Percentiles rank a stretch among this genome's conserved stretches.
phyloP scores from a whole-genome alignment of 352 stramenopile species.

The Phytophthora sp. region DNA sequence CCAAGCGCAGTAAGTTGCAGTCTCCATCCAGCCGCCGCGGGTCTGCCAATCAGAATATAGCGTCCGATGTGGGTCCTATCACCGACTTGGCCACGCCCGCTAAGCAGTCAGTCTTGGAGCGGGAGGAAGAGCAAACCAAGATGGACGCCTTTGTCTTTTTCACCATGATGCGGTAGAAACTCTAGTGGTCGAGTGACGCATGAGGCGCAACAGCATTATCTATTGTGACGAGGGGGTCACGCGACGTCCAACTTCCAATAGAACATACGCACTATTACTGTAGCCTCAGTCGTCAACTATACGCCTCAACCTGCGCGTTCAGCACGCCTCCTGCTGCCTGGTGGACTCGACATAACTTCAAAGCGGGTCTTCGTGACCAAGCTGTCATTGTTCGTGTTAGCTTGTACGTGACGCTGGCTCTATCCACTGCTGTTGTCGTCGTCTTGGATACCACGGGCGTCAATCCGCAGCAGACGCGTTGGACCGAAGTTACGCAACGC shows the following conservation, averaged over 20 bases:
- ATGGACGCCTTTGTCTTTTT: constrained; percentile 55
- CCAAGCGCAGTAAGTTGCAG: constrained; percentile 32
- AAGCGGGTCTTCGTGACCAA: no score
- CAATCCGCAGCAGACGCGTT: no score
- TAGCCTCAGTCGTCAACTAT: no score
- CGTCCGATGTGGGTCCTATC: constrained; percentile 2
- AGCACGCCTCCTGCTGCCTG: no score
- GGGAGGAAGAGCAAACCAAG: constrained; percentile 35
- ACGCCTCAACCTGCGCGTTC: no score
- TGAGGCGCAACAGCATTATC: not conserved
- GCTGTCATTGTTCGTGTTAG: no score
- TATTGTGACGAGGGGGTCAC: not conserved
- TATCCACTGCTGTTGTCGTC: no score
- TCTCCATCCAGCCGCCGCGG: constrained; percentile 25
- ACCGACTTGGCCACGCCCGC: constrained; percentile 10
- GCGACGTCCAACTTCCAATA: not conserved
- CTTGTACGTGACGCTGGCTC: no score
- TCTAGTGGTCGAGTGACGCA: not conserved
- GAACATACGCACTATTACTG: not conserved
- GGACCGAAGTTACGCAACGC: not conserved
- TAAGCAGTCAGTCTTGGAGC: constrained; percentile 14
- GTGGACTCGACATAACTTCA: no score
- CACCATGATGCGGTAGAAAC: constrained; percentile 43
- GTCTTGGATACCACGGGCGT: not conserved
- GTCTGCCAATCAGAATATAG: constrained; percentile 23